Percentiles rank a stretch among this genome's conserved stretches.
Conservation (phyloP, 192 early-diverging fungal species). For the Entomortierella lignicola region DNA sequence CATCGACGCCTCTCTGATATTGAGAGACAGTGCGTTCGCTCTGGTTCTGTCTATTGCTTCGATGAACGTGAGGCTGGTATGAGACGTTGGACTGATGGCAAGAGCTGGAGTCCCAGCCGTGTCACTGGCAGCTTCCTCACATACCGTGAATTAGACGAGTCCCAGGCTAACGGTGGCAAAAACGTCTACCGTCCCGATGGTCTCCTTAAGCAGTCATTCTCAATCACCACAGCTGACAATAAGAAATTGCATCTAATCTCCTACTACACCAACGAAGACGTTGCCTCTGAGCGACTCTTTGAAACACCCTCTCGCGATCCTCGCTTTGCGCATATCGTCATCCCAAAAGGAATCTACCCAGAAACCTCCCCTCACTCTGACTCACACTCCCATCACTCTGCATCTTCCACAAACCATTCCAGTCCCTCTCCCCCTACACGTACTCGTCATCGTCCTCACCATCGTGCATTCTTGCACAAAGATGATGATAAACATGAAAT, state of each 20-base stretch:
- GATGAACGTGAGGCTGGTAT: constrained; percentile 93
- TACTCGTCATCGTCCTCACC: constrained; percentile 47
- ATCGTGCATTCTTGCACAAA: constrained; percentile 40
- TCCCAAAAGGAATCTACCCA: constrained; percentile 88
- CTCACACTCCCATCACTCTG: constrained; percentile 13
- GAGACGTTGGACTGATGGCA: constrained; percentile 93
- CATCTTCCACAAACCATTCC: constrained; percentile 27
- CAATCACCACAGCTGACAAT: constrained; percentile 82
- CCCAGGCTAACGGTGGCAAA: constrained; percentile 33
- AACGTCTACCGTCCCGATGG: constrained; percentile 81
- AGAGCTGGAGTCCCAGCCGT: constrained; percentile 88
- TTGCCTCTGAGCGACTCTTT: constrained; percentile 68
- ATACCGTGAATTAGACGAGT: constrained; percentile 82
- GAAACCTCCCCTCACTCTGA: constrained; percentile 64
- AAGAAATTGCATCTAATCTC: constrained; percentile 90
- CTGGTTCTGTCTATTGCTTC: constrained; percentile 92
- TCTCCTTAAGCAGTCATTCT: constrained; percentile 90
- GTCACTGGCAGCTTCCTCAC: constrained; percentile 91
- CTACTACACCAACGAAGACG: constrained; percentile 89
- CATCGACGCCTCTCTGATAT: constrained; percentile 85
- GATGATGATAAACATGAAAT: background rate
- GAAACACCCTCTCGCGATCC: constrained; percentile 76
- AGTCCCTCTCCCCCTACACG: constrained; percentile 46
- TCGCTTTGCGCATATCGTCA: constrained; percentile 69
- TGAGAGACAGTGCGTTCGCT: constrained; percentile 83